Evolutionary conservation across 1,284 basidiomycete species (phyloP), one percentile per base, ranked within the genome.

Genomic region (Cutaneotrichosporon sp.): DNA sequence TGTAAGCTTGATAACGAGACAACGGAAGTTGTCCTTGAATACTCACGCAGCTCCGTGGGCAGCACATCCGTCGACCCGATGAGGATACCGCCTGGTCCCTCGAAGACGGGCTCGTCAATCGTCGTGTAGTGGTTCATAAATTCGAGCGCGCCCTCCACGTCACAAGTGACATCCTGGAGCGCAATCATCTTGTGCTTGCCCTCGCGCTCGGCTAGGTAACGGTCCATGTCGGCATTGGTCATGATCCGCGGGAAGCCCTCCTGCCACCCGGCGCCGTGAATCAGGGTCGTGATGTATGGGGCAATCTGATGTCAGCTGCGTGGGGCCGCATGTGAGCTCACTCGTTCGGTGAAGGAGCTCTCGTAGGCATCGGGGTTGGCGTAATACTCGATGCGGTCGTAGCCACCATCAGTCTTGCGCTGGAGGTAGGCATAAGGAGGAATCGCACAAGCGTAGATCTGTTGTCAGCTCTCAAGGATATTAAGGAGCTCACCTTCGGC

Each of bases 1-100:
- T 16, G 61, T 52, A 22, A 49, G 46, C 6, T 17, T n/a, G n/a
- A n/a, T 7, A 2, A 9, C 20, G 12, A 26, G 43, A 24, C 17
- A 16, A 4, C 24, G n/a, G 27, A 20, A 22, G 7, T 46, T 19
- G 9, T 16, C 25, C 22, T 12, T 11, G 20, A 7, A 17, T 9
- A 65, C 68, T 52, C 75, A 20, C 90, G 87, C 14, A 94, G 79
- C 49, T 86, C 82, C 0, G 90, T 82, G 0, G 90, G 91, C 3
- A 93, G 80, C 60, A 94, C 93, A 65, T 94, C 91, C 46, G 91
- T 85, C 0, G 87, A 82, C 81, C 90, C 89, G 63, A 92, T 82
- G 47, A 86, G 82, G 4, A 89, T 79, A 0, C 79, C 77, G 0
- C 61, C 63, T 5, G 81, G 26, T 72, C 79, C 59, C 43, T 72